Conservation (phyloP, 2,329 filamentous ascomycete species). For the Nigrograna mackinnonii region DNA sequence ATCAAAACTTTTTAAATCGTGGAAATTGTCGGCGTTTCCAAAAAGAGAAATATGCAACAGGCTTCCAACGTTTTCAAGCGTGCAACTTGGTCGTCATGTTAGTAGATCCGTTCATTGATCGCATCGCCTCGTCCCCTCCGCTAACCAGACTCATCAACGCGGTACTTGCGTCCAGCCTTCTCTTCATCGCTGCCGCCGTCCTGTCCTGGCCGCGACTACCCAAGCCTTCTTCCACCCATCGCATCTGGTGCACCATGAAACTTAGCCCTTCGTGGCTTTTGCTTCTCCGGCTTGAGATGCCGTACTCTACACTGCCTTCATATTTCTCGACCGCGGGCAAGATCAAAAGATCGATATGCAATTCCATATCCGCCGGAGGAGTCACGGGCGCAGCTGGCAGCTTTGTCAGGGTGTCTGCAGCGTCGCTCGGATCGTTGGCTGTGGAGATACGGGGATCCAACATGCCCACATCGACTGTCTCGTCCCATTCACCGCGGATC, state of each 20-base stretch:
- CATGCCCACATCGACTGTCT: constrained; percentile 72
- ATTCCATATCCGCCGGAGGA: constrained; percentile 71
- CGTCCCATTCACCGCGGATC: constrained; percentile 85
- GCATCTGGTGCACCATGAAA: constrained; percentile 79
- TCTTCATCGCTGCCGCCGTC: constrained; percentile 40
- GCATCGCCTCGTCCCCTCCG: constrained; percentile 23
- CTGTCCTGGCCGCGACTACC: constrained; percentile 42
- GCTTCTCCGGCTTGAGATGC: constrained; percentile 81
- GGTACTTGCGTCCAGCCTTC: constrained; percentile 39
- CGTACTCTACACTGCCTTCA: constrained; percentile 72
- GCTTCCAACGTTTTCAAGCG: too few species aligned
- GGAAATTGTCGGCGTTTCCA: too few species aligned
- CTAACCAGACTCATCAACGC: constrained; percentile 35
- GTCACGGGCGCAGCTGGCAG: constrained; percentile 58
- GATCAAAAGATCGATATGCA: constrained; percentile 85
- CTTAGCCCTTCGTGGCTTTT: constrained; percentile 85
- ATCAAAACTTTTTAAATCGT: too few species aligned
- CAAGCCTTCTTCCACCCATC: constrained; percentile 80
- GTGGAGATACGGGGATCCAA: constrained; percentile 61
- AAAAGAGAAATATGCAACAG: too few species aligned
- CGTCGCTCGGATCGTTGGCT: constrained; percentile 43
- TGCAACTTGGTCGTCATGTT: background rate
- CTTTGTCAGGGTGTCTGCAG: constrained; percentile 47
- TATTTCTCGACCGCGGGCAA: constrained; percentile 81
- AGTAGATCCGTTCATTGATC: constrained; percentile 20